Evolutionary conservation across 345 rosid genomes (phyloP), one percentile per base, ranked within the genome.

Genomic region (Rhodamnia argentea): DNA sequence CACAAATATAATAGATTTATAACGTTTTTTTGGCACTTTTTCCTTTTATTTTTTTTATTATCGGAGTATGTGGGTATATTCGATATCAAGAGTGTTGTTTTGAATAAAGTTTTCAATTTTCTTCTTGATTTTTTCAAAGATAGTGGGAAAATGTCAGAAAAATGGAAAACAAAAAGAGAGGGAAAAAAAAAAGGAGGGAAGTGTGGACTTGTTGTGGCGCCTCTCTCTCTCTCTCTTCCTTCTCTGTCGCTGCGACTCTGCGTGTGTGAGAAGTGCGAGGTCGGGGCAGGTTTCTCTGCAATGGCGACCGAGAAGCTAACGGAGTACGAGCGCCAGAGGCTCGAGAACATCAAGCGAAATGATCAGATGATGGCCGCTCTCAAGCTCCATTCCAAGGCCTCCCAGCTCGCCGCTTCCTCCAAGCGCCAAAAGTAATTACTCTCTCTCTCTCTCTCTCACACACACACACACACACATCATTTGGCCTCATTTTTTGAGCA

Each of bases 301-400:
- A 70, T 70, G 92, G 85, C 94, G 37, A 27, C 86, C 70, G 60
- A 54, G 84, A 85, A 90, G 62, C 86, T 94, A 29, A 93, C 98
- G 7, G 98, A 97, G 84, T 97, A 97, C 88, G 99, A 96, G 89
- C 93, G 93, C 13, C 89, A 87, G 86, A 90, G 99, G 87, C 92
- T 95, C 50, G 96, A 94, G 88, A 96, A 95, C 90, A 97, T 96
- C 52, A 91, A 89, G 76, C 91, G 98, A 57, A 97, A 97, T 84
- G 94, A 88, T 6, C 92, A 97, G 87, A 92, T 93, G 94, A 64
- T 97, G 87, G 95, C 99, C 20, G 89, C 96, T n/a, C 95, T 96
- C 83, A 92, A 95, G 3, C 87, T 97, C 90, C 95, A 56, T 0
- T 88, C 95, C 85, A 89, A 86, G 82, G 95, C 91, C 74, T 87